Conservation (phyloP, 352 stramenopile genomes). For the Plasmopara muralis region DNA sequence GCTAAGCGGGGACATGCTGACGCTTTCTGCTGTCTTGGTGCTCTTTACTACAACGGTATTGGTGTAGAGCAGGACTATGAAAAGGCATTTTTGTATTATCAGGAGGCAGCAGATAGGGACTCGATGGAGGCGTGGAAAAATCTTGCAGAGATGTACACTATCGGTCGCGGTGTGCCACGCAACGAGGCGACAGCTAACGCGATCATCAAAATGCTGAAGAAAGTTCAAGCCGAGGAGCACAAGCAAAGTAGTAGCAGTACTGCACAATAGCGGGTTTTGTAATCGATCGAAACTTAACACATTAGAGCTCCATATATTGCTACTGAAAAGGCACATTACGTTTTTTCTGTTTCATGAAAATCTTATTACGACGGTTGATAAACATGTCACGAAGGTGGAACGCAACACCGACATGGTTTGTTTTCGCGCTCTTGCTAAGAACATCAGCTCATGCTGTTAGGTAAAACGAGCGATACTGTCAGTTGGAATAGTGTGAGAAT, state of each 20-base stretch:
- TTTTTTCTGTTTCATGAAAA: slow-evolving; percentile 1
- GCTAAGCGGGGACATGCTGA: slow-evolving; percentile 61
- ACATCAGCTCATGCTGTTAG: slow-evolving; percentile 6
- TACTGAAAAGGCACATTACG: slow-evolving; percentile 10
- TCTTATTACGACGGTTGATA: slow-evolving; percentile 20
- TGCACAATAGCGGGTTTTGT: not conserved
- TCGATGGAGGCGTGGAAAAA: slow-evolving; percentile 87
- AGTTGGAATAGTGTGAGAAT: not conserved
- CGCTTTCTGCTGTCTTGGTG: slow-evolving; percentile 73
- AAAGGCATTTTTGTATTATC: slow-evolving; percentile 83
- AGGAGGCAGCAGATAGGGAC: slow-evolving; percentile 74
- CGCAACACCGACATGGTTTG: slow-evolving; percentile 1
- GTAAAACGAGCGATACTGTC: slow-evolving; percentile 6
- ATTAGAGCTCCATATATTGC: slow-evolving; percentile 10
- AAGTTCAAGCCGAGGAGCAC: slow-evolving; percentile 35
- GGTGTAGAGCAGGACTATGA: slow-evolving; percentile 64
- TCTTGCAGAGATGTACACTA: slow-evolving; percentile 81
- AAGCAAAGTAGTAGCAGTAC: slow-evolving; percentile 5
- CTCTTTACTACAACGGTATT: slow-evolving; percentile 72
- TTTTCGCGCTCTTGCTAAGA: slow-evolving; percentile 10
- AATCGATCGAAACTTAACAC: not conserved
- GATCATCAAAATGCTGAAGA: slow-evolving; percentile 83
- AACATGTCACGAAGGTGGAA: slow-evolving; percentile 10
- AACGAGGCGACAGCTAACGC: slow-evolving; percentile 73
- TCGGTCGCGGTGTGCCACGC: slow-evolving; percentile 64